Evolutionary conservation across 805 yeast species (phyloP), one percentile per base, ranked within the genome.

Genomic region (Yamadazyma nakazawae): DNA sequence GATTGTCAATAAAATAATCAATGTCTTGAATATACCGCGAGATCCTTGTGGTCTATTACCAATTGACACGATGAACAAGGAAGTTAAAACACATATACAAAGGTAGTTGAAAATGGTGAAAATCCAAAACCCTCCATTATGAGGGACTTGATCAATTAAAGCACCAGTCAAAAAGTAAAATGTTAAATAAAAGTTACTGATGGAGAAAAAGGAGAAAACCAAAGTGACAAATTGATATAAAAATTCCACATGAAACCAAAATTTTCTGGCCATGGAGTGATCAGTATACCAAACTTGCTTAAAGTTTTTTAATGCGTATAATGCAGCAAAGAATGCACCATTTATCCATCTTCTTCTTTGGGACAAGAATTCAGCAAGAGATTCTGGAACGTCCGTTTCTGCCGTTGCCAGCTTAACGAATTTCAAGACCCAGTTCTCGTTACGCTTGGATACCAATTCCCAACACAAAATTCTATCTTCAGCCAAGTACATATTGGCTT

Each of bases 1-100:
- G 25, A 88, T 51, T 0, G 92, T 84, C 50, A 94, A 68, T 36
- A 89, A 66, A 2, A 84, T 70, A 67, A 94, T 88, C 30, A 91
- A 77, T 0, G 77, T 67, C 58, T 88, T 74, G 67, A 90, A 94
- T 42, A 92, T 66, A 43, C 79, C 82, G 47, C 83, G 84, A 0
- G 97, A 92, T 30, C 99, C 99, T 57, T 94, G 98, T 2, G 99
- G 99, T 59, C 98, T 79, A 61, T 94, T 94, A 53, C 99, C 99
- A 79, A 94, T 86, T 0, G 97, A 90, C 32, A 91, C 86, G 54
- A 94, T 84, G 59, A 94, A 87, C 66, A 90, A 84, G n/a, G 95
- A 81, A 11, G 94, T 83, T 56, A 94, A 75, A 16, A 87, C 85
- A 62, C 95, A 82, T 45, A 90, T 77, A 58, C 92, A 81, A 50